Conservation (phyloP, 2,329 filamentous ascomycete species). For the Pseudopyrenochaeta lycopersici region DNA sequence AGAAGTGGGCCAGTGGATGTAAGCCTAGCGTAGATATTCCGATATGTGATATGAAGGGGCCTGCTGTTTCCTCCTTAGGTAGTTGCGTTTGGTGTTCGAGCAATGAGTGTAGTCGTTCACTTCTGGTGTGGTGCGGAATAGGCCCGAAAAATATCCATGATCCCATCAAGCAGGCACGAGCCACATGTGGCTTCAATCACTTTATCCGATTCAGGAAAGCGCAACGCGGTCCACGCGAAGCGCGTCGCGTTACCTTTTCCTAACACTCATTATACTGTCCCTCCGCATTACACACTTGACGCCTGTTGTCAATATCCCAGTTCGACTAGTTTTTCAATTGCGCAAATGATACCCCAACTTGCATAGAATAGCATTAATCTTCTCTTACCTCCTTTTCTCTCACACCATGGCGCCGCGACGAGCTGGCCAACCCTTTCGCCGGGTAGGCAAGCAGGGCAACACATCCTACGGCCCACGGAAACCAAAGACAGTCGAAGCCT, state of each 20-base stretch:
- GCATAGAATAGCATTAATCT: conserved; percentile 31
- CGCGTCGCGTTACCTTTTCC: conserved; percentile 27
- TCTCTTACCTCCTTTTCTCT: conserved; percentile 22
- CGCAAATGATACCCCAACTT: conserved; percentile 44
- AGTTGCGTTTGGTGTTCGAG: neutral
- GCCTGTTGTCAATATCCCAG: conserved; percentile 22
- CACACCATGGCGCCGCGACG: conserved; percentile 56
- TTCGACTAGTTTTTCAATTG: conserved; percentile 25
- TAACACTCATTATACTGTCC: conserved; percentile 12
- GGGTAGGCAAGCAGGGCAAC: conserved; percentile 53
- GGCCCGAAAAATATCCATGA: conserved; percentile 39
- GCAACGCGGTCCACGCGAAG: conserved; percentile 29
- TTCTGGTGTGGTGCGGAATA: conserved; percentile 25
- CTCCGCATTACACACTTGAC: conserved; percentile 16
- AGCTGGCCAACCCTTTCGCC: conserved; percentile 51
- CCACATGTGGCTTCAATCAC: conserved; percentile 36
- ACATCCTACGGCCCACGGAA: conserved; percentile 62
- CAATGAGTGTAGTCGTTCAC: conserved; percentile 10
- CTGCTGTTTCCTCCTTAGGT: neutral
- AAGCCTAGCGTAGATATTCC: neutral
- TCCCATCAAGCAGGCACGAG: conserved; percentile 17
- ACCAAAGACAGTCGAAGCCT: conserved; percentile 81
- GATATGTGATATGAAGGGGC: neutral
- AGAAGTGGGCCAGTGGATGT: neutral
- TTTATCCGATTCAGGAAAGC: conserved; percentile 31